Base-by-base conservation (phyloP, 1,284 basidiomycete species). In the Pseudozyma sp. region DNA sequence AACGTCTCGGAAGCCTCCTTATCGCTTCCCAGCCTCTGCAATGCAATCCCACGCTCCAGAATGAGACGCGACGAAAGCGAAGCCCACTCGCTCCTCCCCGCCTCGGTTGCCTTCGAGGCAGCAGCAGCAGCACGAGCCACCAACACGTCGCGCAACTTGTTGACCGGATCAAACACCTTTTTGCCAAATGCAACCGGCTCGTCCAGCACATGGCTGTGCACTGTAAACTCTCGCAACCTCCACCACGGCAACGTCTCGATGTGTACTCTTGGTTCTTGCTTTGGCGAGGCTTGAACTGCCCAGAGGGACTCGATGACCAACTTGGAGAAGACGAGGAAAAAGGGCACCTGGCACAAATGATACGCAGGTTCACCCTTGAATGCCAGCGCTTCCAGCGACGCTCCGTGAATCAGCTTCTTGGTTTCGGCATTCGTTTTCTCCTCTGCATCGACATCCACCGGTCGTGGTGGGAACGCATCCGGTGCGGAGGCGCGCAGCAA, bases 331-430 rank as follows among this genome's bases (percentile, higher is more conserved):
- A 91, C 89, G 56, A 98, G 88, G 78, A 95, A 90, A 31, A 89
- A 85, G 1, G 94, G 88, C 45, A 86, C 86, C 68, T 88, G 87
- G 17, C 91, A 88, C 49, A 99, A 91, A 84, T 99, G 97, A 85
- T 99, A 99, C 0, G 93, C 93, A 4, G 97, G 97, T 86, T 99
- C 96, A 1, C 97, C 97, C 2, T 90, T 90, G 66, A 90, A 90
- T 0, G 94, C 90, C 46, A 99, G 89, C 68, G 92, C 90, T 5
- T 91, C 87, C 47, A 95, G 87, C 13, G 94, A 89, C 1, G 84
- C 79, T 34, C 86, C 85, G 79, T 94, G 89, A 44, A 97, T 85
- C 50, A 64, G 11, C 3, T 61, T 56, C 19, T 58, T 53, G 8
- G 54, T 61, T 62, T 68, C 62, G 10, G 46, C 48, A 8, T 65